Evolutionary conservation across 495 filamentous ascomycete species (phyloP), one percentile per base, ranked within the genome.

Genomic region (Hypoxylon perforatum): DNA sequence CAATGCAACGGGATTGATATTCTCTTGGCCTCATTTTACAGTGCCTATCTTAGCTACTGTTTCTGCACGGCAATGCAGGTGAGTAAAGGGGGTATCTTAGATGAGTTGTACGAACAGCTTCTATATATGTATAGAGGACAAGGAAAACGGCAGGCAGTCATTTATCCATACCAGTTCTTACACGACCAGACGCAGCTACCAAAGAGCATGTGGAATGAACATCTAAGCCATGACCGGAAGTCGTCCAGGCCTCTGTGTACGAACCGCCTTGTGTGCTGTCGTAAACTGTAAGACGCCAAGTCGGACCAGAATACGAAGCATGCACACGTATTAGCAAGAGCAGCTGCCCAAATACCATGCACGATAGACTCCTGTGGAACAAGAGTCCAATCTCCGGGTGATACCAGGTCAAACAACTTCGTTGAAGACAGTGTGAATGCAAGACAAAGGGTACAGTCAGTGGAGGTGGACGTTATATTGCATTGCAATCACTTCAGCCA

Each of bases 231-330:
- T 14, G 39, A 19, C 30, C 49, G 49, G 49, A 46, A 61, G 30
- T 19, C 44, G 41, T 57, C 57, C 46, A 54, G 41, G 19, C 46
- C 66, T 33, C 57, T 56, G 56, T 51, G 59, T 53, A 61, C 45
- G 22, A 45, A 38, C 42, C 15, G 51, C 38, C 48, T 47, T 53
- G 41, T 63, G 52, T 15, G 17, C 30, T 44, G 56, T 69, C 56
- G 60, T 69, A 65, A 60, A 51, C 57, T 61, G 61, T 58, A 57
- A 65, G 61, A 51, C 44, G 66, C 57, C 66, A 69, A 60, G 66
- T 69, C 61, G 57, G 61, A 61, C 51, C 53, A 49, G 66, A 69
- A 69, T 69, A 69, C 66, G 66, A 69, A 69, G 41, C 56, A 56
- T 54, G 50, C 49, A 59, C 51, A 54, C 54, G 49, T 64, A 64